Base-by-base conservation (phyloP, 2,329 filamentous ascomycete species). In the Aspergillus sp. region DNA sequence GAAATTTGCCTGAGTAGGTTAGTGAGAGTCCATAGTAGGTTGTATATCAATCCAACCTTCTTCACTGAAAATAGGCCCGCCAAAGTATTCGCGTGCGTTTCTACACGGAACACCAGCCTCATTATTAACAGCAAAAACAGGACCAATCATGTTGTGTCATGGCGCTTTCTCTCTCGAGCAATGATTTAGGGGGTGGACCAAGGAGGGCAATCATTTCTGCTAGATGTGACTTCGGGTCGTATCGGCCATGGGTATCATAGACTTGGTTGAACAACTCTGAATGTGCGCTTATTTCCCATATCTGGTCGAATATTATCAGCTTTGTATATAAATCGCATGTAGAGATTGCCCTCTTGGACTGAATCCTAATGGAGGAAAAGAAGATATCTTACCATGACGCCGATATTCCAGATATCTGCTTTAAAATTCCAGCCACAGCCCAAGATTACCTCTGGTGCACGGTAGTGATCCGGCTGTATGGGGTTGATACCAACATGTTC, bases 181-280 rank as follows among this genome's bases (percentile, higher is more conserved):
- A 46, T 46, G 60, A 59, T 47, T 38, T 53, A 0, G 72, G 68
- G 0, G 71, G 72, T 1, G 65, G 64, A 1, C 70, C 72, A 7
- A 75, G 56, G 10, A 74, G 54, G 3, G 65, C 65, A 24, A 73
- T 71, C 66, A 76, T 75, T 51, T 73, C 64, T 9, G 71, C 73
- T 9, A 76, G 57, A 56, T 74, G 72, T 38, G 58, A 44, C 47
- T 64, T 67, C 5, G 65, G 56, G 20, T 63, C 53, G 32, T 74
- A 73, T 17, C 52, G 58, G 26, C 65, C 63, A 0, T 67, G 30
- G 40, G 50, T 19, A 48, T 68, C 64, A 47, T 65, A 50, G 2
- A 68, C 64, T n/a, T 66, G 61, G 7, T 58, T 57, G 46, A 73
- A 73, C 7, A 74, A 47, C 14, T 66, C 65, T 30, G 55, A 63